Evolutionary conservation across 2,329 filamentous ascomycete species (phyloP), one percentile per base, ranked within the genome.

Genomic region (Colletotrichum cuscutae): DNA sequence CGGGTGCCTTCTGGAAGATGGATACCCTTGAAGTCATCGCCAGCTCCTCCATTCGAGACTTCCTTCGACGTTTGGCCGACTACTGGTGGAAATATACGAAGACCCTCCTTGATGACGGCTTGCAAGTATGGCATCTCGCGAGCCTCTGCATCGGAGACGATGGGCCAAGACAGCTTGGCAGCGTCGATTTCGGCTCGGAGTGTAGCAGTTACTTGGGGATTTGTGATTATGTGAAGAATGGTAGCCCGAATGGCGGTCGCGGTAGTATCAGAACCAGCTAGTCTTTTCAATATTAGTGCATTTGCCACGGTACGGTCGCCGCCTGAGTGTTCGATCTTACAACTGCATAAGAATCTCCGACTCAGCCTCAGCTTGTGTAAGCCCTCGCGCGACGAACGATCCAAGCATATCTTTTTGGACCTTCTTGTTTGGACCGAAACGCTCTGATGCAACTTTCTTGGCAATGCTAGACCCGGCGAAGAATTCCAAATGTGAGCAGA

Each of bases 261-360:
- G 0, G 89, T 89, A 8, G 88, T 90, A 70, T 91, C 89, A 0
- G 88, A 88, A 6, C 89, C 89, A 6, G 89, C 89, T 5, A 89
- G 81, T 42, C 84, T 84, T 58, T 12, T 78, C 73, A 62, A 74
- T 65, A 26, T 72, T 63, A 49, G 49, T 3, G 37, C 5, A 19
- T 19, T 6, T 5, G 2, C 37, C 37, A 19, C 37, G 13, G 7
- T 42, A 19, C 37, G 13, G 7, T 42, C 37, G 13, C 37, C 13
- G 13, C 15, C 1, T 19, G 37, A 42, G 37, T 42, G 15, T 42
- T 28, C 11, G 24, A 5, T 57, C 75, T 28, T 75, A 80, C 76
- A 84, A 81, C 65, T 84, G 81, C 71, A 82, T 77, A 2, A 85
- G 77, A 1, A 83, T 79, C 75, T 86, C 85, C 58, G 89, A 87